Base-by-base conservation (phyloP, 2,329 filamentous ascomycete species). In the Fusarium sp. region DNA sequence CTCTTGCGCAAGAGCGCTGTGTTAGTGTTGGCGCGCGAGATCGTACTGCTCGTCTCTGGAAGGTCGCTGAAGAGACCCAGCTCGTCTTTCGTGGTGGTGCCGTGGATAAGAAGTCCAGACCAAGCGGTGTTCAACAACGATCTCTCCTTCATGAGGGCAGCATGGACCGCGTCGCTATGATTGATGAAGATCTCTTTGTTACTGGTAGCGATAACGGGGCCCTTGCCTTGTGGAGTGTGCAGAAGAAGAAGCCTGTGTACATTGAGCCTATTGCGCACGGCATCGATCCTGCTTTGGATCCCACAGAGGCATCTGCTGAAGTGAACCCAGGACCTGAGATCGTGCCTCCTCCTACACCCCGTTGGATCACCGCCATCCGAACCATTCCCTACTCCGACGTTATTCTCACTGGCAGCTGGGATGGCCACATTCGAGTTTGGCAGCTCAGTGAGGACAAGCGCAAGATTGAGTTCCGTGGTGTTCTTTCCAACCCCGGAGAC, bases 171-270 rank as follows among this genome's bases (percentile, higher is more conserved):
- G 89, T 98, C 25, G 92, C 94, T 60, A 93, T 97, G 83, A 87
- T 99, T 75, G 96, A 92, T 79, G 94, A 91, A 74, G 90, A 90
- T 75, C 91, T 90, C 22, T 99, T 98, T 76, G 90, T 99, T 64
- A 99, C 96, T 0, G 96, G 95, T 22, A 92, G 92, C 60, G 95
- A 99, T 80, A 97, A 96, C 72, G 96, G 96, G 53, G 87, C 90
- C 7, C 83, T 99, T 51, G 90, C 90, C 1, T 86, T 98, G 14
- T 98, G 95, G 95, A 93, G 90, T 63, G 85, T 94, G 22, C 87
- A 94, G 76, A 97, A 97, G 83, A 99, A 99, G 86, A 98, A 98
- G 80, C 91, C 96, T 1, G 84, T 99, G 11, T 92, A 90, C 79
- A 92, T 92, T 4, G 81, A 96, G 44, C 86, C 90, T 3, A 84